Base-by-base conservation (phyloP, 2,329 filamentous ascomycete genomes). In the Penicillium fuscoglaucum region DNA sequence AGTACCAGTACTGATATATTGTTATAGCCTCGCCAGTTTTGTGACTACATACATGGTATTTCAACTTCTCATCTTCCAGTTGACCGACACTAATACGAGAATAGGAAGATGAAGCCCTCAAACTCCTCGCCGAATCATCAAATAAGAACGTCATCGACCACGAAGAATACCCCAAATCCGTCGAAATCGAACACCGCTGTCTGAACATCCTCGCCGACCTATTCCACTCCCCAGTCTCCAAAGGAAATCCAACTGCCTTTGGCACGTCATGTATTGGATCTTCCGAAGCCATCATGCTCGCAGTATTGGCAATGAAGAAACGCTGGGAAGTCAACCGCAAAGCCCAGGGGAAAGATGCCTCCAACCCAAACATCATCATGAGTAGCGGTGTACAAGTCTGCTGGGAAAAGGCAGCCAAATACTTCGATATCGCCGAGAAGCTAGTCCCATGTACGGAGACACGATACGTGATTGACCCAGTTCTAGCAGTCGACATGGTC, bases 81-180 rank as follows among this genome's bases (percentile, higher is more conserved):
- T 21, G 37, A 52, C 12, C 26, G 2, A 13, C 8, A n/a, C 9
- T 52, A n/a, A 52, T 6, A 17, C 28, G 24, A 51, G 2, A 21
- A 4, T 21, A 68, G 68, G 88, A 90, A 68, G 79, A 81, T 12
- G 83, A 88, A 64, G 87, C 85, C 6, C 80, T 84, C 57, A 76
- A 83, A 56, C 79, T 91, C 44, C 87, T 90, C 80, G 75, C 83
- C 21, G 86, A 90, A 65, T 89, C 90, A 59, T 73, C 90, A 43
- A 80, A 82, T 58, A 90, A 91, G 75, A 90, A 90, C 66, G 79
- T 91, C 73, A 83, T 85, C n/a, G 88, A 90, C 70, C 85, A 86
- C 2, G 88, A 88, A 66, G 83, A 87, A 69, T 87, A 87, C 64
- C 84, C 84, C 2, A 83, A 83, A 28, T 80, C 82, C 63, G 81